Percentiles rank a stretch among this genome's conserved stretches.
phyloP scores from a whole-genome alignment of 2,329 filamentous ascomycete species.

The Fusarium sp. region DNA sequence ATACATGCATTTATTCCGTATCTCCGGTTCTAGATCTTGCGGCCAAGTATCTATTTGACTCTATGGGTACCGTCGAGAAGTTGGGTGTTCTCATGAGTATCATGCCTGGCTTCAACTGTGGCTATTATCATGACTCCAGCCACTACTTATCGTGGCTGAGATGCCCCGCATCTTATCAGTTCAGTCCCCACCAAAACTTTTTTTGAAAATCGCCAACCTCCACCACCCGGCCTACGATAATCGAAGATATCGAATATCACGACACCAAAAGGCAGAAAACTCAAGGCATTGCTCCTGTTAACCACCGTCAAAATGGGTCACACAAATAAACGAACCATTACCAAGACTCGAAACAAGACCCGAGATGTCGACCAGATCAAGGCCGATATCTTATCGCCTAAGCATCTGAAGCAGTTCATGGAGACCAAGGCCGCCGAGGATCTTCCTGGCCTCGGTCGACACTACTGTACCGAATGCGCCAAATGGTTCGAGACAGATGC shows the following conservation, averaged over 20 bases:
- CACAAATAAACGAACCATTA: constrained; percentile 74
- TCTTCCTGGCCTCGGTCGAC: constrained; percentile 85
- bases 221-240: constrained; percentile 12
- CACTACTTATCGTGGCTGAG: not conserved
- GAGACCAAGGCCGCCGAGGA: constrained; percentile 86
- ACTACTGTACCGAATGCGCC: constrained; percentile 93
- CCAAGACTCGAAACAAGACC: constrained; percentile 81
- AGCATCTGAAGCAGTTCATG: constrained; percentile 85
- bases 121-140: constrained; percentile 3
- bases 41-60: too few relatives aligned
- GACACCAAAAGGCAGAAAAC: not conserved
- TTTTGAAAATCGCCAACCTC: constrained; percentile 44
- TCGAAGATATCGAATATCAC: constrained; percentile 12
- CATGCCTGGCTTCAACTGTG: not conserved
- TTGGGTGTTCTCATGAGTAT: not conserved
- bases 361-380: constrained; percentile 96
- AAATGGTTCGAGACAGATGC: constrained; percentile 94
- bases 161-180: constrained; percentile 26
- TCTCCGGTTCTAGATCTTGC: too few relatives aligned
- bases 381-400: constrained; percentile 82
- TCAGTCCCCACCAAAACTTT: constrained; percentile 43
- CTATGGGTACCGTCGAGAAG: not conserved
- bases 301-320: constrained; percentile 71
- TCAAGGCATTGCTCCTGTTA: not conserved
- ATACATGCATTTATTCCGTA: too few relatives aligned